Percentiles rank a stretch among this genome's conserved stretches.
These are phyloP conservation scores for Tetradesmus lagerheimii DNA, from an alignment of 139 green algal species.

Conservation along the genomic window DNA sequence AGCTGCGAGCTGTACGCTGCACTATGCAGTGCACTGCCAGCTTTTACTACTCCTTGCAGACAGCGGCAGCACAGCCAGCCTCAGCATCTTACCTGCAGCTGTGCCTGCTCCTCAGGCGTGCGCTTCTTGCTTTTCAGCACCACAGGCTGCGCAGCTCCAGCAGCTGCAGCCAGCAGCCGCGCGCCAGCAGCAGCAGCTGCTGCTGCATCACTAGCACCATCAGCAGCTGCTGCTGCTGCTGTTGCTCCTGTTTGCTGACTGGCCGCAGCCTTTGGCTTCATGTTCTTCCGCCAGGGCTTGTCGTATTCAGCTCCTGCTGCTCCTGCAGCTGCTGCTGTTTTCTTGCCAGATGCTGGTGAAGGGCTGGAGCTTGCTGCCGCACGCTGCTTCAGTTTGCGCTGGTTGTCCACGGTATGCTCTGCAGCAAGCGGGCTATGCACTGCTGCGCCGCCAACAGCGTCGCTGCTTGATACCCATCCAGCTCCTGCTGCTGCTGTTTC, in stretches of 20 bases:
- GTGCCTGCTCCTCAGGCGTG: slow-evolving; percentile 21
- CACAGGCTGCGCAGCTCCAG: neutral
- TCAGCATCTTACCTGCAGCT: slow-evolving; percentile 10
- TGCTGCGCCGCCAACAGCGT: neutral
- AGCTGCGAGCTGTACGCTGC: neutral
- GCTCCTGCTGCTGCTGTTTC: neutral
- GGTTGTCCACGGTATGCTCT: neutral
- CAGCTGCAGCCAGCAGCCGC: slow-evolving; percentile 26
- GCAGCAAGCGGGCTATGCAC: neutral
- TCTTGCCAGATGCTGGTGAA: neutral
- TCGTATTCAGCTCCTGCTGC: neutral
- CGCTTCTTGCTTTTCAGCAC: slow-evolving; percentile 30
- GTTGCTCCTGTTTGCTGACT: neutral
- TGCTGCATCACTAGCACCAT: neutral
- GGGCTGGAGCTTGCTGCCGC: neutral
- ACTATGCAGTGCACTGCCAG: neutral
- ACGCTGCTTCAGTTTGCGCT: neutral
- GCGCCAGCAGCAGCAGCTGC: neutral
- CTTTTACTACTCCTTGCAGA: neutral
- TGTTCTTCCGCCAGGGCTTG: slow-evolving; percentile 12
- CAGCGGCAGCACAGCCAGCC: neutral
- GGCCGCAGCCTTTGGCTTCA: neutral
- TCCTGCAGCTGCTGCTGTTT: neutral
- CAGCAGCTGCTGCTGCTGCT: slow-evolving; percentile 19
- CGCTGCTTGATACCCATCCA: neutral